A percentile compares a stretch with the other conserved stretches of the same genome.
Evolutionary conservation across 2,329 filamentous ascomycete species (phyloP).

Genomic region (Gyromitra esculenta): DNA sequence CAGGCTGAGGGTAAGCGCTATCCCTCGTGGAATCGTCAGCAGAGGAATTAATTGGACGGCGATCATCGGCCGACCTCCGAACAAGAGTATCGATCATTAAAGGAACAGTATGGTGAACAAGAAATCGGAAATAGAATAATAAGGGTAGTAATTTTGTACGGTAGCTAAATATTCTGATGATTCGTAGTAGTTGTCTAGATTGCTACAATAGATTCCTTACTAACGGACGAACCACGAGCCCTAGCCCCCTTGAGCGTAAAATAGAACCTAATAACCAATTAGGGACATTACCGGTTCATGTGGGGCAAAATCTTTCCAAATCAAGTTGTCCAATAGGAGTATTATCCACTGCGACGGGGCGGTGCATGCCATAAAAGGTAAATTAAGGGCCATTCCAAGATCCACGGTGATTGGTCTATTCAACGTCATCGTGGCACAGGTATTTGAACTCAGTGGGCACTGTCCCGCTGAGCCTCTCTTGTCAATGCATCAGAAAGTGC

Average conservation of each 20-base stretch:
- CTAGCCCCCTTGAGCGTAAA: constrained; percentile 1
- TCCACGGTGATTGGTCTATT: constrained; percentile 20
- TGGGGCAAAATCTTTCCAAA: constrained; percentile 5
- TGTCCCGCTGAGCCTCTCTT: constrained; percentile 48
- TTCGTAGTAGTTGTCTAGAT: constrained; percentile 15
- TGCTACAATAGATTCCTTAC: constrained; percentile 15
- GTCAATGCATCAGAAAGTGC: constrained; percentile 37
- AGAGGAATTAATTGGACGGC: background rate
- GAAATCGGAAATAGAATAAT: constrained; percentile 42
- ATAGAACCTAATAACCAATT: constrained; percentile 26
- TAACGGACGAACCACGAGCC: constrained; percentile 11
- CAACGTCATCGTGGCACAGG: constrained; percentile 40
- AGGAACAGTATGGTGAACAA: background rate
- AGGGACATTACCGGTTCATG: constrained; percentile 5
- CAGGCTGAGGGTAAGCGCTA: constrained; percentile 47
- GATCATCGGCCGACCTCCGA: constrained; percentile 5
- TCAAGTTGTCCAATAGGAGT: background rate
- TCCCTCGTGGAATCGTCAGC: constrained; percentile 36
- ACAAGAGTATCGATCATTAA: constrained; percentile 1
- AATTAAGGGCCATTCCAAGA: constrained; percentile 22
- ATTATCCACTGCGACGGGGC: constrained; percentile 1
- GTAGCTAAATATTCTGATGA: background rate
- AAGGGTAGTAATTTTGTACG: background rate
- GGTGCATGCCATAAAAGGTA: constrained; percentile 15
- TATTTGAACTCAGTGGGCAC: constrained; percentile 10